phyloP scores from a whole-genome alignment of 176 grass and related monocot genomes.

The Tillandsia leiboldiana region DNA sequence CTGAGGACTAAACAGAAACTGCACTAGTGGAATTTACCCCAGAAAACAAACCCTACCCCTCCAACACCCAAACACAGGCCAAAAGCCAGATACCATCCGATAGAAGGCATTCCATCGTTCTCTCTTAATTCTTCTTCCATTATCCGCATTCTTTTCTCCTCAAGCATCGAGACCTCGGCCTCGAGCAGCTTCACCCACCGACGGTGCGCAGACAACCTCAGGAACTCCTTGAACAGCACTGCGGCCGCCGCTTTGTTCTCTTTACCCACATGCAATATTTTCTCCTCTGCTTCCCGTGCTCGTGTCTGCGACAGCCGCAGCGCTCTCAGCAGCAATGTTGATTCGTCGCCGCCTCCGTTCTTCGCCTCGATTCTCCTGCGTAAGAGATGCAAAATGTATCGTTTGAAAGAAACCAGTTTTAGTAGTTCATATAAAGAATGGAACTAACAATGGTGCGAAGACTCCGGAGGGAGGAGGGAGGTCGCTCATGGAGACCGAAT shows the following conservation, averaged over 20 bases:
- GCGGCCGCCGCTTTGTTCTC: background rate
- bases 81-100: background rate
- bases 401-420: background rate
- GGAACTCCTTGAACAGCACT: background rate
- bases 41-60: background rate
- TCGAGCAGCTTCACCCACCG: conserved; percentile 7
- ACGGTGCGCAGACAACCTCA: background rate
- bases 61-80: background rate
- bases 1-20: too few relatives aligned
- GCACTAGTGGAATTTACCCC: background rate
- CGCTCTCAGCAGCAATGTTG: background rate
- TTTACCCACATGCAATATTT: background rate
- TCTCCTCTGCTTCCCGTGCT: conserved; percentile 9
- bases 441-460: too few relatives aligned
- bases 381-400: background rate
- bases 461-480: too few relatives aligned
- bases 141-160: background rate
- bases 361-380: background rate
- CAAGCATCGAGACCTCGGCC: background rate
- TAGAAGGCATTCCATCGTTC: background rate
- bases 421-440: background rate
- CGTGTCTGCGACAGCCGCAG: background rate
- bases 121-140: background rate
- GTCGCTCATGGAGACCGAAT: too few relatives aligned
- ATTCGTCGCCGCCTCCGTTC: background rate